Percentiles rank a stretch among this genome's conserved stretches.
Conservation (phyloP, 2,329 filamentous ascomycete genomes). For the Monosporascus ibericus region DNA sequence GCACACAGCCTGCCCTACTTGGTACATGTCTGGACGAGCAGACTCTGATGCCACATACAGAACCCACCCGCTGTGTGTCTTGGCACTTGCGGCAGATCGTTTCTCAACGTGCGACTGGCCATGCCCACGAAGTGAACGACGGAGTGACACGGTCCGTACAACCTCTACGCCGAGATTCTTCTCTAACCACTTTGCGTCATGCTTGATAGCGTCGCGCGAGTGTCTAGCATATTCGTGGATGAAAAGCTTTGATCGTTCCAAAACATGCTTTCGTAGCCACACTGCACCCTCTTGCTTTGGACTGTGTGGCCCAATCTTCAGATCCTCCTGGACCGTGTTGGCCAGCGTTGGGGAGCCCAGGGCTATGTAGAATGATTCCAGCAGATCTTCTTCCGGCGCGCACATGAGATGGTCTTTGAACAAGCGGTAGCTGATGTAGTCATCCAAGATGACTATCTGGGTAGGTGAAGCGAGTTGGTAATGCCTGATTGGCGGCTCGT, state of each 20-base stretch:
- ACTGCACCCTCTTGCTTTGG: slow-evolving; percentile 63
- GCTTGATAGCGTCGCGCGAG: slow-evolving; percentile 69
- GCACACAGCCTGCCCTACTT: slow-evolving; percentile 84
- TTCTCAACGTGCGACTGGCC: slow-evolving; percentile 66
- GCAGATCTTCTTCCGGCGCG: slow-evolving; percentile 79
- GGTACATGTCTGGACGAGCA: slow-evolving; percentile 72
- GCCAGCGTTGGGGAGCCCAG: slow-evolving; percentile 76
- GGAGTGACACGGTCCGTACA: slow-evolving; percentile 72
- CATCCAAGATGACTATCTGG: slow-evolving; percentile 74
- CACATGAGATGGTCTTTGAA: slow-evolving; percentile 83
- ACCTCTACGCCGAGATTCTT: slow-evolving; percentile 73
- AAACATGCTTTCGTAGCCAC: slow-evolving; percentile 70
- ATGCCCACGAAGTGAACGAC: slow-evolving; percentile 67
- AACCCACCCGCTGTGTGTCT: slow-evolving; percentile 49
- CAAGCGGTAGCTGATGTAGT: slow-evolving; percentile 80
- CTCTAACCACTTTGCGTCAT: slow-evolving; percentile 86
- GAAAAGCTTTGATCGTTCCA: slow-evolving; percentile 86
- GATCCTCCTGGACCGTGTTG: slow-evolving; percentile 70
- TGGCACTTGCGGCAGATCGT: slow-evolving; percentile 63
- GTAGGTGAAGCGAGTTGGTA: slow-evolving; percentile 70
- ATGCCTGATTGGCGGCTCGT: slow-evolving; percentile 63
- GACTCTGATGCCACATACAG: slow-evolving; percentile 67
- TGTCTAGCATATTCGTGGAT: slow-evolving; percentile 70
- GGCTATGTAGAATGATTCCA: slow-evolving; percentile 79
- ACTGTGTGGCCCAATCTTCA: slow-evolving; percentile 61